Evolutionary conservation across 495 filamentous ascomycete genomes (phyloP).

Genomic region (Penicillium pancosmium): DNA sequence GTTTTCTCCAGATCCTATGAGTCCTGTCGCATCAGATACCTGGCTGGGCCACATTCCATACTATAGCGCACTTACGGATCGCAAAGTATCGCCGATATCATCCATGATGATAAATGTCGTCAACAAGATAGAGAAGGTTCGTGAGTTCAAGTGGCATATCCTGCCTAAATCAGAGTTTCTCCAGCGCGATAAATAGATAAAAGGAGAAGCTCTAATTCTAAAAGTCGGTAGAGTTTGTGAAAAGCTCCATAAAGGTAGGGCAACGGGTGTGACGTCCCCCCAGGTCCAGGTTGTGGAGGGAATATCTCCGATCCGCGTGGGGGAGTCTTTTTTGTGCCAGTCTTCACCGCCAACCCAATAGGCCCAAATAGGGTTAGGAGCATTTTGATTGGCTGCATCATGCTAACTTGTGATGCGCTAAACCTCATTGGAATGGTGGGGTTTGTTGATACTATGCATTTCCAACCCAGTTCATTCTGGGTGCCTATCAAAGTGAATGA

Average conservation of each 20-base stretch:
- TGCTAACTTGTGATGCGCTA: no score
- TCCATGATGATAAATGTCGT: conserved; percentile 6
- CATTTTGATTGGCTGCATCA: no score
- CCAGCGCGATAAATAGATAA: background rate
- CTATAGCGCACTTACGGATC: background rate
- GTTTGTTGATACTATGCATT: no score
- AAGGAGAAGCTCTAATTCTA: no score
- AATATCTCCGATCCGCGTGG: background rate
- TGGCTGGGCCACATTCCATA: background rate
- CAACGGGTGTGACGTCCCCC: background rate
- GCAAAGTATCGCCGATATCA: conserved; percentile 5
- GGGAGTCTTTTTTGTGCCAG: background rate
- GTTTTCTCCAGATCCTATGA: conserved; percentile 42
- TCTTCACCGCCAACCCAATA: background rate
- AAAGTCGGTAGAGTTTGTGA: no score
- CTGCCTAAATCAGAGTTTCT: background rate
- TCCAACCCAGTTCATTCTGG: no score
- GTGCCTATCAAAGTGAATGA: no score
- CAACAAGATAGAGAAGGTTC: background rate
- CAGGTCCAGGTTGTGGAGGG: background rate
- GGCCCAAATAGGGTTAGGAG: no score
- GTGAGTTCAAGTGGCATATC: background rate
- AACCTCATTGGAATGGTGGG: no score
- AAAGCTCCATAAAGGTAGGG: background rate
- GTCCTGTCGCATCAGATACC: conserved; percentile 8